Evolutionary conservation across 2,329 filamentous ascomycete genomes (phyloP).

Genomic region (Ceratocystiopsis minuta): DNA sequence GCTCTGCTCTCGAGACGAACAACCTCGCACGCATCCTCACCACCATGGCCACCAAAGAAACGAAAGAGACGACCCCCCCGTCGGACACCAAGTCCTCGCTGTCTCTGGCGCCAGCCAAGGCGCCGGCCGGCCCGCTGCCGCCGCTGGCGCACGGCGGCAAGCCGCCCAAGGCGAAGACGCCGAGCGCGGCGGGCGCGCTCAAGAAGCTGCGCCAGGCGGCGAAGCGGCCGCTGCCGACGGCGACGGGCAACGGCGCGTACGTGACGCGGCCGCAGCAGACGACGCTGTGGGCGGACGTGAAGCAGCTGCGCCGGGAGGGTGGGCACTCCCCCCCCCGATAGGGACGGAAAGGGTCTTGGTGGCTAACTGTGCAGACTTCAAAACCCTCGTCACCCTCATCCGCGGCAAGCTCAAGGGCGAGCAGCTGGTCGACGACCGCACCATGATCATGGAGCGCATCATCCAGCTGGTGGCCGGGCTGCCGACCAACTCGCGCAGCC

Average conservation of each 20-base stretch:
- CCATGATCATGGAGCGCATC: slow-evolving; percentile 56
- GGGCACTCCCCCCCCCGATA: too few species aligned
- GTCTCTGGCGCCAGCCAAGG: too few species aligned
- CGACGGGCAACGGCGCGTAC: slow-evolving; percentile 46
- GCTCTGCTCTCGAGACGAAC: too few species aligned
- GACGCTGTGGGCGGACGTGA: slow-evolving; percentile 37
- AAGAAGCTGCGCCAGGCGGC: slow-evolving; percentile 16
- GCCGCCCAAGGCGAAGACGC: not conserved
- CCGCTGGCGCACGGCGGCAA: slow-evolving; percentile 12
- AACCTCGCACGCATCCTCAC: too few species aligned
- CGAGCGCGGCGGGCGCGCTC: not conserved
- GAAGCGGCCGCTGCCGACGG: slow-evolving; percentile 41
- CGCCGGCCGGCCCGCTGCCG: slow-evolving; percentile 2
- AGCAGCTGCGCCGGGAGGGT: slow-evolving; percentile 9
- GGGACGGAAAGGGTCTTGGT: too few species aligned
- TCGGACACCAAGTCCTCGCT: too few species aligned
- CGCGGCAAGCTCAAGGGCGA: slow-evolving; percentile 44
- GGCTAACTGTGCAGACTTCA: not conserved
- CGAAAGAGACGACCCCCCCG: too few species aligned
- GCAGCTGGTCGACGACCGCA: slow-evolving; percentile 52
- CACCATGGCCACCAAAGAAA: too few species aligned
- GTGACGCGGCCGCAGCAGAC: slow-evolving; percentile 27
- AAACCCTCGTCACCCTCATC: slow-evolving; percentile 43
- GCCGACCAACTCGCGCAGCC: slow-evolving; percentile 41
- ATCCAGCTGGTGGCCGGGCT: slow-evolving; percentile 53